These are phyloP conservation scores for Chaetomium globosum DNA, from an alignment of 2,329 filamentous ascomycete species.

Conservation along the genomic window DNA sequence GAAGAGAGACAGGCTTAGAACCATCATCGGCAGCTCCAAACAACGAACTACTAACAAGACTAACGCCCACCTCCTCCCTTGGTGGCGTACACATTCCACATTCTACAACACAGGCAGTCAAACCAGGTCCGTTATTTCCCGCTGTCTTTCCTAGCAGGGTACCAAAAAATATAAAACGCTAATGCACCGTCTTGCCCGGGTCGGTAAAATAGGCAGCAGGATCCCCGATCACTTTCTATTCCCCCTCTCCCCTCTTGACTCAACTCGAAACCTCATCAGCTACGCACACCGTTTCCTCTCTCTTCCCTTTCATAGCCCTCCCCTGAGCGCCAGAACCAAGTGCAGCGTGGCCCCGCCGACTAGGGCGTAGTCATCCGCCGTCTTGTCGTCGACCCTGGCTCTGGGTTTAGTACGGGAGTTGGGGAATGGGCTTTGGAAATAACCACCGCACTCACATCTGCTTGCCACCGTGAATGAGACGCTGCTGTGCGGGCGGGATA, in stretches of 20 bases:
- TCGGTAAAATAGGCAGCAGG: not conserved
- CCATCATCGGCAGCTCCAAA: not conserved
- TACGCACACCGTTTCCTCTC: not conserved
- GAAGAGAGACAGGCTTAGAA: too few species aligned
- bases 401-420: not conserved
- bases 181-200: slow-evolving; percentile 6
- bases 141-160: not conserved
- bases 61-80: not conserved
- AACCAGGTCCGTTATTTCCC: slow-evolving; percentile 6
- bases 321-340: slow-evolving; percentile 89
- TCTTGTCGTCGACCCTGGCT: slow-evolving; percentile 88
- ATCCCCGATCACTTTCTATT: not conserved
- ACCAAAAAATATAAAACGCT: not conserved
- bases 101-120: not conserved
- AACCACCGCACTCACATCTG: slow-evolving; percentile 71
- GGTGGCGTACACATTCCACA: not conserved
- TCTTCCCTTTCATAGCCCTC: slow-evolving; percentile 54
- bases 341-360: slow-evolving; percentile 92
- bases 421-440: not conserved
- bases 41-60: not conserved
- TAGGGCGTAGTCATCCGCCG: slow-evolving; percentile 84
- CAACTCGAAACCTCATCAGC: not conserved
- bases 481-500: slow-evolving; percentile 94
- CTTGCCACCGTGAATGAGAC: slow-evolving; percentile 94
- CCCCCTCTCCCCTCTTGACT: not conserved